Conservation (phyloP, 306 rosid genomes). For the Ochetophila trinervis region DNA sequence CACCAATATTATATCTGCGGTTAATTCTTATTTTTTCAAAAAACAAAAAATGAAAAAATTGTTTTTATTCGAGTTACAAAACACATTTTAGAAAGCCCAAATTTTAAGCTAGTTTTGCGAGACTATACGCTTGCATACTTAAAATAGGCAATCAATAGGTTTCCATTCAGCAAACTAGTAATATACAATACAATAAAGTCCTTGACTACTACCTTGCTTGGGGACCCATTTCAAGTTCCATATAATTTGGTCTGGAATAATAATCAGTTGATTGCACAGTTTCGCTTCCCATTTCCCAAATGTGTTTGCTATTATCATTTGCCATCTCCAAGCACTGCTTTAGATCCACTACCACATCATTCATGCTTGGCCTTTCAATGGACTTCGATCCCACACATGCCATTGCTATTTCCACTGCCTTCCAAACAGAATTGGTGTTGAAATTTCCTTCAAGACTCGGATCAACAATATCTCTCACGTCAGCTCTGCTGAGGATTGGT, state of each 20-base stretch:
- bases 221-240: too few relatives aligned
- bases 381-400: constrained; percentile 4
- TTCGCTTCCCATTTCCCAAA: constrained; percentile 1
- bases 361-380: constrained; percentile 25
- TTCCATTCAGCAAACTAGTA: too few relatives aligned
- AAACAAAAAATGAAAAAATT: background rate
- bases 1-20: too few relatives aligned
- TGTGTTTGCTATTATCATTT: background rate
- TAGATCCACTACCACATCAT: constrained; percentile 15
- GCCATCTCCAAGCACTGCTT: constrained; percentile 23
- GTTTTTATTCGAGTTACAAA: too few relatives aligned
- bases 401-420: constrained; percentile 34
- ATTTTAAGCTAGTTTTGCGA: too few relatives aligned
- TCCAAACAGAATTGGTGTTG: constrained; percentile 26
- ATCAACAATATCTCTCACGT: constrained; percentile 23
- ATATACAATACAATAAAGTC: too few relatives aligned
- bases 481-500: constrained; percentile 10
- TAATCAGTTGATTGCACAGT: background rate
- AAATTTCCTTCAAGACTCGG: constrained; percentile 14
- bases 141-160: background rate
- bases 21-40: too few relatives aligned
- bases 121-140: too few relatives aligned
- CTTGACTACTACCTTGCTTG: too few relatives aligned
- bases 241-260: background rate
- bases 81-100: too few relatives aligned